phyloP scores from a whole-genome alignment of 2,329 filamentous ascomycete species.

The Simplicillium aogashimaense region DNA sequence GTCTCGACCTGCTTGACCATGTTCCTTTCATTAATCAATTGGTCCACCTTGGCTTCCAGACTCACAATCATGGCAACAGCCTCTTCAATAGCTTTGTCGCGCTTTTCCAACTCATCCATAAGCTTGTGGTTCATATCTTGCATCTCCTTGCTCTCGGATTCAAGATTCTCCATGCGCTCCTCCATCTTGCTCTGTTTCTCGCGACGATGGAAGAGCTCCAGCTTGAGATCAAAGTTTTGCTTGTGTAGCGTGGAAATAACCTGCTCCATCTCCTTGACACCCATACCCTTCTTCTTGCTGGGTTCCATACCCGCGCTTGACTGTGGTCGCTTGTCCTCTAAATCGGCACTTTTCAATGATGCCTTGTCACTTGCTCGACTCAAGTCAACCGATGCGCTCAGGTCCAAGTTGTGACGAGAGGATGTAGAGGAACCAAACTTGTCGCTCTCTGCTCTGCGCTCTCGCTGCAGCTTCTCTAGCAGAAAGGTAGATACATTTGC shows the following conservation, averaged over 20 bases:
- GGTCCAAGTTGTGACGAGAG: slow-evolving; percentile 24
- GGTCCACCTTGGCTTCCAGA: slow-evolving; percentile 50
- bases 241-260: slow-evolving; percentile 61
- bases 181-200: slow-evolving; percentile 54
- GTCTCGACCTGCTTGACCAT: slow-evolving; percentile 41
- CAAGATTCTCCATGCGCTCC: slow-evolving; percentile 43
- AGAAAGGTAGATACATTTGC: slow-evolving; percentile 38
- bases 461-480: slow-evolving; percentile 43
- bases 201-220: slow-evolving; percentile 60
- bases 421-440: slow-evolving; percentile 20
- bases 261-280: slow-evolving; percentile 60
- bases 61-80: slow-evolving; percentile 60
- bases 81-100: slow-evolving; percentile 61
- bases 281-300: slow-evolving; percentile 42
- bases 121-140: slow-evolving; percentile 50
- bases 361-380: slow-evolving; percentile 25
- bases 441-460: slow-evolving; percentile 39
- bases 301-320: slow-evolving; percentile 30
- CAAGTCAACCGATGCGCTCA: slow-evolving; percentile 28
- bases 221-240: slow-evolving; percentile 68
- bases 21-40: slow-evolving; percentile 41
- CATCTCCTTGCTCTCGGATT: slow-evolving; percentile 41
- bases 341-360: slow-evolving; percentile 22
- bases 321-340: slow-evolving; percentile 27
- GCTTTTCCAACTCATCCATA: slow-evolving; percentile 51